A percentile compares a stretch with the other conserved stretches of the same genome.
These are phyloP conservation scores for Casuarina equisetifolia DNA, from an alignment of 306 rosid species.

Conservation along the genomic window DNA sequence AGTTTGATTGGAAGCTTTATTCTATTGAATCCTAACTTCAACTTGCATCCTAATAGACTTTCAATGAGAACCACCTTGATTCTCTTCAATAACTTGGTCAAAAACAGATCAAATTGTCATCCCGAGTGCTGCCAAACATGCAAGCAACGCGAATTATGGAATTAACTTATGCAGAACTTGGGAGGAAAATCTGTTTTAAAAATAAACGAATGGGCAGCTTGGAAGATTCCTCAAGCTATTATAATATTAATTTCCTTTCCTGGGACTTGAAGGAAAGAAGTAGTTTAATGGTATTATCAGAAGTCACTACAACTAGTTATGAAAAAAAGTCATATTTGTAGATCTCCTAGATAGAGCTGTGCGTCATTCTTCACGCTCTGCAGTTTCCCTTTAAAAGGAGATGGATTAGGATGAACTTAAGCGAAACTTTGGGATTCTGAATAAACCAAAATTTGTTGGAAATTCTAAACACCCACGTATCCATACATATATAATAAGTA, in stretches of 20 bases:
- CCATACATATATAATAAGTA: no score
- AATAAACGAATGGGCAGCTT: neutral
- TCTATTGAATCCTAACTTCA: neutral
- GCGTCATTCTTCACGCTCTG: neutral
- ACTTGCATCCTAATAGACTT: neutral
- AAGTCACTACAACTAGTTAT: neutral
- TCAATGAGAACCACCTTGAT: neutral
- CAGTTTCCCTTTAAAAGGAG: neutral
- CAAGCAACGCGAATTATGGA: neutral
- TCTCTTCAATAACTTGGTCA: neutral
- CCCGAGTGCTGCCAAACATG: neutral
- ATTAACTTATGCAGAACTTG: neutral
- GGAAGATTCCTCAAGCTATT: neutral
- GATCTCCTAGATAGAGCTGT: neutral
- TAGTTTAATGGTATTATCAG: neutral
- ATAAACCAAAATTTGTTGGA: no score
- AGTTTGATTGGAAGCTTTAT: neutral
- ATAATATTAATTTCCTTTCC: neutral
- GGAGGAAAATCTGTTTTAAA: neutral
- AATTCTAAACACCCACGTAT: no score
- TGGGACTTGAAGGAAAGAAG: constrained; percentile 2
- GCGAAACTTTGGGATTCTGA: no score
- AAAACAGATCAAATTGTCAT: neutral
- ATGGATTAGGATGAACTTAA: neutral
- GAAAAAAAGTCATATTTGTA: neutral